Evolutionary conservation across 768 basidiomycete species (phyloP).

Genomic region (Suillus lakei): DNA sequence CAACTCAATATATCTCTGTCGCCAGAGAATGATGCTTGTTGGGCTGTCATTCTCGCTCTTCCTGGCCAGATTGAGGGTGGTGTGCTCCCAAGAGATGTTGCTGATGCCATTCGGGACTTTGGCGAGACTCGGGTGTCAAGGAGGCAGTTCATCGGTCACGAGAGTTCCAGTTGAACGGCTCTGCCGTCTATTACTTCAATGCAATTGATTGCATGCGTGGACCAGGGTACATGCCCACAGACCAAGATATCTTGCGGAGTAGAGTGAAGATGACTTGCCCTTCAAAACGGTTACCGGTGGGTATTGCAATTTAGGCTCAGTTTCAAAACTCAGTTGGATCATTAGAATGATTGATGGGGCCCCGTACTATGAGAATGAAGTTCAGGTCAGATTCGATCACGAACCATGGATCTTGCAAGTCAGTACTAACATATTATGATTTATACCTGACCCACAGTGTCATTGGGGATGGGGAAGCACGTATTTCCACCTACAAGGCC

Average conservation of each 20-base stretch:
- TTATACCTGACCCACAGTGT: conserved; percentile 76
- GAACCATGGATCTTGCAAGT: conserved; percentile 54
- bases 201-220: conserved; percentile 83
- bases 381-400: conserved; percentile 55
- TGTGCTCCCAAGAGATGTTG: conserved; percentile 64
- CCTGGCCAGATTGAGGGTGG: conserved; percentile 68
- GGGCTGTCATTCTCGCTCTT: conserved; percentile 57
- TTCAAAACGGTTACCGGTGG: conserved; percentile 15
- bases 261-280: conserved; percentile 87
- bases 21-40: conserved; percentile 57
- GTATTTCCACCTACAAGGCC: conserved; percentile 70
- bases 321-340: conserved; percentile 8
- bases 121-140: conserved; percentile 78
- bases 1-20: conserved; percentile 65
- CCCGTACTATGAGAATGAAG: conserved; percentile 63
- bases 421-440: conserved; percentile 55
- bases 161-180: conserved; percentile 98
- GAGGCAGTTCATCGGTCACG: conserved; percentile 84
- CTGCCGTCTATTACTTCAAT: conserved; percentile 95
- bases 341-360: conserved; percentile 55
- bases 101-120: conserved; percentile 80
- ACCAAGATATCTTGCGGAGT: conserved; percentile 93
- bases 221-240: conserved; percentile 82
- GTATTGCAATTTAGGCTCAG: neutral
- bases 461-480: conserved; percentile 54